A percentile compares a stretch with the other conserved stretches of the same genome.
Evolutionary conservation across 345 rosid genomes (phyloP).

Genomic region (Lepidium africanum): DNA sequence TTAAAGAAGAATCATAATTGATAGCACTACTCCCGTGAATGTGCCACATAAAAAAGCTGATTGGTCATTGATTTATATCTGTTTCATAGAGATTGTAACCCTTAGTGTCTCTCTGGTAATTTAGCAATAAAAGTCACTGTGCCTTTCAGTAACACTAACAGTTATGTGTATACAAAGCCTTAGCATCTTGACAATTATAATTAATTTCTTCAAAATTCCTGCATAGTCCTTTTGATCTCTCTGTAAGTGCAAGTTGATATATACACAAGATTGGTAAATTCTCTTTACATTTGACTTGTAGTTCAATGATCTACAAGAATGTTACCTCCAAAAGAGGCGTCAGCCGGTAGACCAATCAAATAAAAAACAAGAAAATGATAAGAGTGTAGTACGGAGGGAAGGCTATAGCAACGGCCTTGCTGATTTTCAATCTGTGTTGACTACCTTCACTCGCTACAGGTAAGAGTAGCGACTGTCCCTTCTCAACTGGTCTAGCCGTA

Average conservation of each 20-base stretch:
- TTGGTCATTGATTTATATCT: neutral
- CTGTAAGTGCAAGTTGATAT: neutral
- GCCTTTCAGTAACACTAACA: neutral
- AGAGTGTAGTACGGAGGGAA: slow-evolving; percentile 56
- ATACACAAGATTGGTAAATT: slow-evolving; percentile 8
- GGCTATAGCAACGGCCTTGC: slow-evolving; percentile 83
- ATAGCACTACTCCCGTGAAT: neutral
- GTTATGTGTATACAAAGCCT: neutral
- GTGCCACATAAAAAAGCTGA: neutral
- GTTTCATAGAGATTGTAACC: neutral
- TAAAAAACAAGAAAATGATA: slow-evolving; percentile 53
- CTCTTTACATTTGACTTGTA: slow-evolving; percentile 26
- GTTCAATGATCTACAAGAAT: slow-evolving; percentile 92
- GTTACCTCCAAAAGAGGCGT: slow-evolving; percentile 92
- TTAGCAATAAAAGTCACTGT: neutral
- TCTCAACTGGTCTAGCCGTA: neutral
- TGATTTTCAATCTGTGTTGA: slow-evolving; percentile 81
- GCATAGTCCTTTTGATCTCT: neutral
- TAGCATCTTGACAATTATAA: neutral
- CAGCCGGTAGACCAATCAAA: slow-evolving; percentile 56
- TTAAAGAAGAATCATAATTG: neutral
- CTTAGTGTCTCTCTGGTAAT: neutral
- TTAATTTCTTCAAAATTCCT: neutral
- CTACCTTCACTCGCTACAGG: slow-evolving; percentile 91
- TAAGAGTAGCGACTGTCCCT: slow-evolving; percentile 18